phyloP scores from a whole-genome alignment of 352 stramenopile genomes.

The Aphanomyces astaci region DNA sequence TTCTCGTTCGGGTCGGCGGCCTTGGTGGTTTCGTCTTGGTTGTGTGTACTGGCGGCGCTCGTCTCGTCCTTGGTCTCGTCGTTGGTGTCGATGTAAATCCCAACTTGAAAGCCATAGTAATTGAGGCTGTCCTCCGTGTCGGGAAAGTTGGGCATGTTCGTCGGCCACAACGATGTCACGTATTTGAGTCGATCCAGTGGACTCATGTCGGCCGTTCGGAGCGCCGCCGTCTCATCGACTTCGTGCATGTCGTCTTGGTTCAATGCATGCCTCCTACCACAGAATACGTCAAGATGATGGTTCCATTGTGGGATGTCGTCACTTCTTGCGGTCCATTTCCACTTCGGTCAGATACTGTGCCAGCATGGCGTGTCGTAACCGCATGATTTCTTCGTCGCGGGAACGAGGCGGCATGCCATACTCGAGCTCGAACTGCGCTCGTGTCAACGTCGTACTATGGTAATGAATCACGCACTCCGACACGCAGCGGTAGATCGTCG shows the following conservation, averaged over 20 bases:
- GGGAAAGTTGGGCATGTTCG: slow-evolving; percentile 44
- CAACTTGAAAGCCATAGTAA: slow-evolving; percentile 68
- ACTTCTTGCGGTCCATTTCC: slow-evolving; percentile 30
- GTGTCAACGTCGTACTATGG: slow-evolving; percentile 38
- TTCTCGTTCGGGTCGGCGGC: slow-evolving; percentile 20
- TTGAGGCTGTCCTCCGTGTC: slow-evolving; percentile 65
- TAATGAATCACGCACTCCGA: slow-evolving; percentile 66
- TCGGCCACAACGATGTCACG: slow-evolving; percentile 57
- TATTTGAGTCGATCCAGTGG: slow-evolving; percentile 56
- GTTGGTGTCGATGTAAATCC: slow-evolving; percentile 62
- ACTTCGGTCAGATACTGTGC: slow-evolving; percentile 44
- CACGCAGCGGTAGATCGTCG: slow-evolving; percentile 63
- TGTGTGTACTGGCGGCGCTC: slow-evolving; percentile 19
- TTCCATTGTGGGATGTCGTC: not conserved
- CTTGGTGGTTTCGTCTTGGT: not conserved
- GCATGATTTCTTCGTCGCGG: slow-evolving; percentile 56
- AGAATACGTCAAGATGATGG: slow-evolving; percentile 3
- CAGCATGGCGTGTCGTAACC: slow-evolving; percentile 54
- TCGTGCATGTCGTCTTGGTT: slow-evolving; percentile 26
- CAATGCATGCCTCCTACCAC: slow-evolving; percentile 23
- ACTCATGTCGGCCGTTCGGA: slow-evolving; percentile 34
- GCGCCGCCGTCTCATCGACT: slow-evolving; percentile 42
- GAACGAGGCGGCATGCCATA: slow-evolving; percentile 49
- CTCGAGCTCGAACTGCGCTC: slow-evolving; percentile 37
- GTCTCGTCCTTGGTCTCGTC: slow-evolving; percentile 32